Evolutionary conservation across 352 stramenopile genomes (phyloP), one percentile per base, ranked within the genome.

Genomic region (Globisporangium abappressorium): DNA sequence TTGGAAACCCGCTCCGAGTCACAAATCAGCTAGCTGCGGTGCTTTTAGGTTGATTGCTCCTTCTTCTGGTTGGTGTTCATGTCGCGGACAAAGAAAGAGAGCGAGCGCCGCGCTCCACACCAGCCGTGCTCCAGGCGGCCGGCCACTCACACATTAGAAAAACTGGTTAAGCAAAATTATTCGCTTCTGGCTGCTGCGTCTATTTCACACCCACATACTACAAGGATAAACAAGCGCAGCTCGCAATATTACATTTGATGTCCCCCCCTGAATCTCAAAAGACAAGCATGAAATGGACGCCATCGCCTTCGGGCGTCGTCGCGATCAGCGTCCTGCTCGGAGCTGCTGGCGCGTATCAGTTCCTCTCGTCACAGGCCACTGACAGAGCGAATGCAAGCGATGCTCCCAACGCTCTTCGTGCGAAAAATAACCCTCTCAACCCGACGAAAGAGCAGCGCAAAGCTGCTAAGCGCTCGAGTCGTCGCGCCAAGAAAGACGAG

Each of bases 401-500:
- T 3, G 4, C 5, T 5, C 0, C 4, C 38, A 18, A 24, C 12
- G 20, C 8, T 14, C 38, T 33, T 1, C 15, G 28, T 18, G 18
- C 22, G 22, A 77, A 72, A 20, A 64, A 69, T 61, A 54, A 57
- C 51, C 57, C 41, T 2, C 55, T 11, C 11, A 64, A 58, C 12
- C 51, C 9, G 2, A 66, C 57, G 24, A 70, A 70, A 54, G 47
- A 70, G 57, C 46, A 70, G 59, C 57, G 65, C 57, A 70, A 70
- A 46, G 43, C 36, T 18, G 57, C 49, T 9, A 57, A 49, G 43
- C 61, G 60, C 34, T n/a, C 56, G 4, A 78, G 64, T 4, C 75
- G 79, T 2, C 73, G 79, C 18, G 60, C 62, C 55, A 68, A 73
- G 54, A 81, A 84, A 41, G 74, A 85, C 34, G 56, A 74, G 30